These are phyloP conservation scores for Beauveria scarabaeidicola DNA, from an alignment of 2,329 filamentous ascomycete species.

Conservation along the genomic window DNA sequence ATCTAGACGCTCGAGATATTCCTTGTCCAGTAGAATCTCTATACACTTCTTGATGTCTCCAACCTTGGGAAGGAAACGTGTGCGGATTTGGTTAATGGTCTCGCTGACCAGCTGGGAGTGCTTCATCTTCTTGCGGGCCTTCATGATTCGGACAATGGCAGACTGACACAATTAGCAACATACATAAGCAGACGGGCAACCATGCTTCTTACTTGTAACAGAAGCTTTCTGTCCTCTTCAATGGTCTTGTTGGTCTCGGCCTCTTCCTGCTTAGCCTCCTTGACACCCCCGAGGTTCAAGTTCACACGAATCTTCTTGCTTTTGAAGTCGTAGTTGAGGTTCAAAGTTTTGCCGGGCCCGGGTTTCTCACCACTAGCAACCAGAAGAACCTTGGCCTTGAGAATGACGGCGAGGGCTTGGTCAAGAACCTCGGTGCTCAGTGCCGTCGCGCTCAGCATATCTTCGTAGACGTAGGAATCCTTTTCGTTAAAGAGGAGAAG, in stretches of 20 bases:
- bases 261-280: slow-evolving; percentile 91
- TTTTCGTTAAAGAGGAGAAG: slow-evolving; percentile 89
- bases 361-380: slow-evolving; percentile 63
- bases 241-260: slow-evolving; percentile 99
- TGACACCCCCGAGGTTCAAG: slow-evolving; percentile 87
- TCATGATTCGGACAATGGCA: slow-evolving; percentile 98
- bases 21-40: slow-evolving; percentile 96
- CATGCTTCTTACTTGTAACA: slow-evolving; percentile 73
- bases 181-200: not conserved
- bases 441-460: slow-evolving; percentile 74
- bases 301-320: slow-evolving; percentile 98
- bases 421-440: slow-evolving; percentile 77
- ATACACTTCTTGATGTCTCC: slow-evolving; percentile 99
- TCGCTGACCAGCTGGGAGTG: slow-evolving; percentile 89
- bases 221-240: slow-evolving; percentile 91
- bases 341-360: slow-evolving; percentile 69
- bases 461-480: slow-evolving; percentile 76
- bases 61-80: slow-evolving; percentile 86
- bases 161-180: slow-evolving; percentile 52
- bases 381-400: slow-evolving; percentile 86
- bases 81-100: slow-evolving; percentile 90
- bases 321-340: slow-evolving; percentile 91
- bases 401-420: slow-evolving; percentile 72
- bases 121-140: slow-evolving; percentile 98
- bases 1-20: slow-evolving; percentile 92